phyloP scores from a whole-genome alignment of 164 flowering plant species.

The Houttuynia cordata region DNA sequence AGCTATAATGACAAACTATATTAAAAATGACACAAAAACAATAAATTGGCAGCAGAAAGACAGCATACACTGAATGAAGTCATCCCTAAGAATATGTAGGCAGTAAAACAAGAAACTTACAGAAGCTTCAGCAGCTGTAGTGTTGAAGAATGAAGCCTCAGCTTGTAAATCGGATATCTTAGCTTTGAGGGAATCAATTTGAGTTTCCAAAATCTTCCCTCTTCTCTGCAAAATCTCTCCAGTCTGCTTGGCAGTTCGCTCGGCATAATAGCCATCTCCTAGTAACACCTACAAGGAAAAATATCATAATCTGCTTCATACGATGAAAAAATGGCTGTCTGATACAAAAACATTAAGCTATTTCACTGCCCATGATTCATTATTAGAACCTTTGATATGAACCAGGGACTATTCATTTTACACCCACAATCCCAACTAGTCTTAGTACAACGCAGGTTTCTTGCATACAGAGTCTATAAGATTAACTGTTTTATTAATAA shows the following conservation, averaged over 20 bases:
- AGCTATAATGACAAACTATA: too few relatives aligned
- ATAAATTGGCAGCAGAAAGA: not conserved
- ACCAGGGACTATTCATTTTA: too few relatives aligned
- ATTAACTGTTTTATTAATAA: too few relatives aligned
- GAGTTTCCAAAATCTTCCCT: conserved; percentile 57
- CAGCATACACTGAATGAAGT: not conserved
- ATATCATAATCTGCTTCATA: not conserved
- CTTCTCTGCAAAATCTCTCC: conserved; percentile 70
- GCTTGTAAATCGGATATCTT: conserved; percentile 51
- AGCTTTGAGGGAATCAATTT: conserved; percentile 54
- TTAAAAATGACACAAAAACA: too few relatives aligned
- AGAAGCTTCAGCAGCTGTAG: conserved; percentile 68
- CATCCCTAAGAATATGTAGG: not conserved
- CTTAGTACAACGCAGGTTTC: too few relatives aligned
- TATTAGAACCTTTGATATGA: too few relatives aligned
- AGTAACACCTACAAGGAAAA: conserved; percentile 50
- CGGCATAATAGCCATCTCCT: conserved; percentile 84
- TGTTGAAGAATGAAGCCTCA: conserved; percentile 68
- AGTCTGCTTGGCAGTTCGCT: conserved; percentile 77
- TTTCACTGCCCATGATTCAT: too few relatives aligned
- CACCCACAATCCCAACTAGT: too few relatives aligned
- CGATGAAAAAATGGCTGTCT: not conserved
- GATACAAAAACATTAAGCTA: too few relatives aligned
- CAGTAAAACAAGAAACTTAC: conserved; percentile 25
- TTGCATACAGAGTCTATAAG: too few relatives aligned